Evolutionary conservation across 768 basidiomycete species (phyloP), one percentile per base, ranked within the genome.

Genomic region (Phaffia australis): DNA sequence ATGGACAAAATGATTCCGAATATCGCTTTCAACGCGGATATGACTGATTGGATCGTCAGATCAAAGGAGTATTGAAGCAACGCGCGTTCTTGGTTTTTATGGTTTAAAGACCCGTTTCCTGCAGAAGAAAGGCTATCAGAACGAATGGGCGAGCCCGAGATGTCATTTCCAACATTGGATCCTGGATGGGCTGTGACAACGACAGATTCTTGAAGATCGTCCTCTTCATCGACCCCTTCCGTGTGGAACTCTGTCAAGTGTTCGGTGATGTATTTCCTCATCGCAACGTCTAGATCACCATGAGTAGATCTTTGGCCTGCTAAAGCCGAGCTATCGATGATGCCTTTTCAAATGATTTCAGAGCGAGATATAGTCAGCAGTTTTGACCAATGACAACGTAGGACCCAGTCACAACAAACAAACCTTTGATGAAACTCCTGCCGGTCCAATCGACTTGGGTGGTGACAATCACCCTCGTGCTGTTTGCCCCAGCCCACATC

Each of bases 381-480:
- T 4, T 7, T 30, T 19, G 7, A 21, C 18, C 21, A 46, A 16
- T 21, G 27, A 29, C 25, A 42, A 50, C 32, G 15, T 35, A 51
- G 29, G 42, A 23, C 35, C 21, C 42, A 32, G 32, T 49, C 61
- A 46, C 23, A 27, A 25, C 6, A 32, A 25, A 70, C 79, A 70
- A 65, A 91, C 92, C 87, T 78, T 89, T 94, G 76, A 99, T 92
- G 78, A 97, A 98, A 77, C 89, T 93, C 71, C 91, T 82, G 54
- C 93, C 93, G 0, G 89, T 89, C 92, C 94, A 99, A 68, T 97
- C 93, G 1, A 98, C 89, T 70, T 87, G 83, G 4, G 88, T 90
- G 51, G 89, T 92, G 3, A 98, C 89, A 15, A 92, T 70, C 18
- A 99, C 84, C 66, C 81, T 84, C 7, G 87, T 87, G 27, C 85